Evolutionary conservation across 2,329 filamentous ascomycete species (phyloP).

Genomic region (Cercospora sp.): DNA sequence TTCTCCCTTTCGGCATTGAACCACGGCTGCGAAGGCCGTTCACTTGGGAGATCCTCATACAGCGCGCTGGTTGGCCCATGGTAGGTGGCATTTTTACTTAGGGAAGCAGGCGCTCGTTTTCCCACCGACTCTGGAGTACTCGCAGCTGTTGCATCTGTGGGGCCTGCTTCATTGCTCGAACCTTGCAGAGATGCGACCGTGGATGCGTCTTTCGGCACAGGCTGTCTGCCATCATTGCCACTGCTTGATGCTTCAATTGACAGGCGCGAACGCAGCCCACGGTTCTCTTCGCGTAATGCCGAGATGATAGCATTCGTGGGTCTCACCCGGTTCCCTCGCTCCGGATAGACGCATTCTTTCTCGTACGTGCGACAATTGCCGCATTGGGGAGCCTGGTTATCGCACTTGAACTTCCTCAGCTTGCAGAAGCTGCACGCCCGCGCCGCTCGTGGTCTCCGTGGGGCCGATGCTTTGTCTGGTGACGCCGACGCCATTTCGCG

Average conservation of each 20-base stretch:
- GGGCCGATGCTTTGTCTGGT: neutral
- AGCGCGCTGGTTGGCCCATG: slow-evolving; percentile 54
- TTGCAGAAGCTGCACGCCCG: slow-evolving; percentile 17
- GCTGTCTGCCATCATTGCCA: neutral
- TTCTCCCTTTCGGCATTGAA: slow-evolving; percentile 34
- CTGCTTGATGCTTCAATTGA: slow-evolving; percentile 3
- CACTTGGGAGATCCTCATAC: slow-evolving; percentile 45
- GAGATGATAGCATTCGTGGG: slow-evolving; percentile 29
- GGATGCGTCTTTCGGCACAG: neutral
- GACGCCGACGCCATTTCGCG: neutral
- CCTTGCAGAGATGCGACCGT: neutral
- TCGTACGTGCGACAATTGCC: slow-evolving; percentile 51
- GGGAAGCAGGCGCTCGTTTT: slow-evolving; percentile 18
- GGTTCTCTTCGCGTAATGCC: slow-evolving; percentile 26
- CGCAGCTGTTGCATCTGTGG: neutral
- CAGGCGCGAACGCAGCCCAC: slow-evolving; percentile 18
- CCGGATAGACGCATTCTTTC: slow-evolving; percentile 48
- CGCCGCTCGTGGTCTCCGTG: slow-evolving; percentile 9
- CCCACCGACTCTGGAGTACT: slow-evolving; percentile 2
- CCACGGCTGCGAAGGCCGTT: slow-evolving; percentile 18
- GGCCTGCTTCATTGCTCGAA: neutral
- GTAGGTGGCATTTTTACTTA: slow-evolving; percentile 45
- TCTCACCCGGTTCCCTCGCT: slow-evolving; percentile 38
- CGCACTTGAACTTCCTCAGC: slow-evolving; percentile 51
- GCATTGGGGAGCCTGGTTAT: slow-evolving; percentile 49